Evolutionary conservation across 2,329 filamentous ascomycete genomes (phyloP).

Genomic region (Penicillium corylophilum): DNA sequence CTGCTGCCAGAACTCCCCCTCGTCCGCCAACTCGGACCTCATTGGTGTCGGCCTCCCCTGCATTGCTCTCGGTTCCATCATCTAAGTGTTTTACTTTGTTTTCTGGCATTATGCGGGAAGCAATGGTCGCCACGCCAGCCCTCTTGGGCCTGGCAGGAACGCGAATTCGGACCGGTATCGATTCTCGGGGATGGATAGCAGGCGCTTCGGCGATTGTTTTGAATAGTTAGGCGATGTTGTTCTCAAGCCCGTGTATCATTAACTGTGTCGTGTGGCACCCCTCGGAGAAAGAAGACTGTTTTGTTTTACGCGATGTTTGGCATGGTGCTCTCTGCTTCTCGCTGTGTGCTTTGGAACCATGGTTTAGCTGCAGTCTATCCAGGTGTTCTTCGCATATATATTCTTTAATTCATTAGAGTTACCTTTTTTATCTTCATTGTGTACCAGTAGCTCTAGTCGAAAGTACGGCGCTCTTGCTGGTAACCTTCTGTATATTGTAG

Average conservation of each 20-base stretch:
- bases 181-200: slow-evolving; percentile 19
- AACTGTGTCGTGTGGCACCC: slow-evolving; percentile 29
- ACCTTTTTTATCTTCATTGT: neutral
- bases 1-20: slow-evolving; percentile 39
- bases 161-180: slow-evolving; percentile 14
- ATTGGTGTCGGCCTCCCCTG: slow-evolving; percentile 40
- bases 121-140: slow-evolving; percentile 3
- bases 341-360: slow-evolving; percentile 9
- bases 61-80: slow-evolving; percentile 38
- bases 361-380: slow-evolving; percentile 14
- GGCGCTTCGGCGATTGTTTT: slow-evolving; percentile 10
- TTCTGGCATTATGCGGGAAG: slow-evolving; percentile 15
- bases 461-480: neutral
- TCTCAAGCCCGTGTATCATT: slow-evolving; percentile 27
- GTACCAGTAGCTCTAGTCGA: neutral
- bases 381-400: slow-evolving; percentile 16
- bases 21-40: slow-evolving; percentile 32
- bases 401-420: slow-evolving; percentile 18
- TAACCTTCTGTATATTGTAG: too few relatives aligned
- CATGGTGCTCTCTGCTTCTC: slow-evolving; percentile 13
- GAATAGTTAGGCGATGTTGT: slow-evolving; percentile 21
- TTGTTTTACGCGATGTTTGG: slow-evolving; percentile 18
- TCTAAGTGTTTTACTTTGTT: slow-evolving; percentile 30
- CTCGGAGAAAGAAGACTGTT: slow-evolving; percentile 34
- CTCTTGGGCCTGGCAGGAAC: neutral